These are phyloP conservation scores for Xylariaceae sp. DNA, from an alignment of 2,329 filamentous ascomycete species.

Conservation along the genomic window DNA sequence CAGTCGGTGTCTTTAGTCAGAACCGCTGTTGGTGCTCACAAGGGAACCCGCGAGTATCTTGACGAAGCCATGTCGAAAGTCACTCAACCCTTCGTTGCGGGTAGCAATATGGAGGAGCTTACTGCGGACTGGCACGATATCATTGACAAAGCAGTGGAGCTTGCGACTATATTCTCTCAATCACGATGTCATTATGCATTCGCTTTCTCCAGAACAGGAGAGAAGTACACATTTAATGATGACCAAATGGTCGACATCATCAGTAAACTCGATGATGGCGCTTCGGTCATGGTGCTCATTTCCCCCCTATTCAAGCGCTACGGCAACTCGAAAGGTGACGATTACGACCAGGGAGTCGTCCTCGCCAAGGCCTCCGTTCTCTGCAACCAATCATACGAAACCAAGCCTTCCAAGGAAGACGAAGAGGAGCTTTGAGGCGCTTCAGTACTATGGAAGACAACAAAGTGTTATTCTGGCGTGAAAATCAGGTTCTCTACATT, in stretches of 20 bases:
- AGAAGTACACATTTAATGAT: conserved; percentile 1
- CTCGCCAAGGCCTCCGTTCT: conserved; percentile 5
- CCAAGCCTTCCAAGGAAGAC: too few species aligned
- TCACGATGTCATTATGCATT: conserved; percentile 1
- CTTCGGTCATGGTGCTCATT: background rate
- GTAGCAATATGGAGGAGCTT: too few species aligned
- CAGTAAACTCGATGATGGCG: background rate
- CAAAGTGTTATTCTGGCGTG: too few species aligned
- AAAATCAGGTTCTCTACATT: too few species aligned
- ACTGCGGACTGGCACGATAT: background rate
- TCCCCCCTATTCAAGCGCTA: conserved; percentile 1
- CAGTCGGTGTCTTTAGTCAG: too few species aligned
- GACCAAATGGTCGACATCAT: background rate
- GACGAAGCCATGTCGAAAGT: too few species aligned
- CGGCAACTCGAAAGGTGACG: conserved; percentile 4
- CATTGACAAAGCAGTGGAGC: conserved; percentile 3
- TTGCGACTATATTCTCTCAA: conserved; percentile 8
- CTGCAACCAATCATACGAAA: too few species aligned
- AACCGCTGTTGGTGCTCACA: too few species aligned
- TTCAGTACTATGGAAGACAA: too few species aligned
- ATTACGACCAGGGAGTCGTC: conserved; percentile 2
- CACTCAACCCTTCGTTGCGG: too few species aligned
- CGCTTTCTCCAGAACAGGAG: background rate
- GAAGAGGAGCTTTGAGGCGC: too few species aligned
- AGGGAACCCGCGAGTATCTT: too few species aligned